phyloP scores from a whole-genome alignment of 495 filamentous ascomycete genomes.

The Penicillium chermesinum region DNA sequence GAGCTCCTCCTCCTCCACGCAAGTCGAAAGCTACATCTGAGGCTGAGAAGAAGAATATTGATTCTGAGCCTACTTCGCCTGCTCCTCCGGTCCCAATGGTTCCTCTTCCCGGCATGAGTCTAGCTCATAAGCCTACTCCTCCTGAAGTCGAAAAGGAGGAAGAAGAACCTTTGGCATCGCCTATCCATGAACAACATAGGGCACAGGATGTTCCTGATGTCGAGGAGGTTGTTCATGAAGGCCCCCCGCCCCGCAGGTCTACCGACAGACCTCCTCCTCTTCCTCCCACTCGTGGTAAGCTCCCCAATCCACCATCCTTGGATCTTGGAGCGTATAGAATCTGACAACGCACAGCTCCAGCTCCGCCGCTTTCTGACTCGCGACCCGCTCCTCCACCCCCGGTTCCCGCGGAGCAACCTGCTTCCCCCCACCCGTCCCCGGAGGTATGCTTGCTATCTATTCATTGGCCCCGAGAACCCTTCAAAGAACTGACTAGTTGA shows the following conservation, averaged over 20 bases:
- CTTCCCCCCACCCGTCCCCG: conserved; percentile 65
- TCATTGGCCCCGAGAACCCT: too few species aligned
- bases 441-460: conserved; percentile 51
- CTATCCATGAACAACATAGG: conserved; percentile 40
- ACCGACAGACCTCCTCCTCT: conserved; percentile 41
- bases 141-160: conserved; percentile 42
- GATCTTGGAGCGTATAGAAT: too few species aligned
- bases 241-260: conserved; percentile 40
- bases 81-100: conserved; percentile 75
- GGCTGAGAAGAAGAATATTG: conserved; percentile 60
- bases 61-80: conserved; percentile 46
- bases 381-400: conserved; percentile 48
- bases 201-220: conserved; percentile 55
- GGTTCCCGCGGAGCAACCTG: conserved; percentile 56
- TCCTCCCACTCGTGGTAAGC: conserved; percentile 49
- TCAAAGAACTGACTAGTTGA: conserved; percentile 26
- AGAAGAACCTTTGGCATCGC: conserved; percentile 29
- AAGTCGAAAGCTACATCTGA: conserved; percentile 51
- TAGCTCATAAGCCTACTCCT: conserved; percentile 33
- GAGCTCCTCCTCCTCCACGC: conserved; percentile 43
- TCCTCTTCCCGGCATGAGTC: conserved; percentile 67
- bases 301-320: background rate
- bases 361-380: conserved; percentile 30
- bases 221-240: conserved; percentile 50
- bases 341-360: conserved; percentile 26